Conservation (phyloP, 164 flowering plant genomes). For the Stephania japonica region DNA sequence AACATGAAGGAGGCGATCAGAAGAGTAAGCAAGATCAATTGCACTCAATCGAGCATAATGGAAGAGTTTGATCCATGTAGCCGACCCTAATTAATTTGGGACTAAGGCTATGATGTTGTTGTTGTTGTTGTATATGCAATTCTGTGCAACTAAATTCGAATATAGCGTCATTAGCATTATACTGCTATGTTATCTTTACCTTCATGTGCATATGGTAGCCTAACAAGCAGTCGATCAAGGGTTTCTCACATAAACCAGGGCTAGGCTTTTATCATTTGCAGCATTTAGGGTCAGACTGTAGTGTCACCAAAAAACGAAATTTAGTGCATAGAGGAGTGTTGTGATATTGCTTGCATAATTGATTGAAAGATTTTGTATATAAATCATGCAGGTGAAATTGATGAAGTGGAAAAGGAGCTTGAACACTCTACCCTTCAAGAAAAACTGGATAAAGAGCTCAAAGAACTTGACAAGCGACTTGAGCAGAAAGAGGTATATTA, state of each 20-base stretch:
- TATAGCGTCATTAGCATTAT: neutral
- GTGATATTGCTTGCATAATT: neutral
- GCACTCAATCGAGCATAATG: too few relatives aligned
- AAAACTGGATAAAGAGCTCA: constrained; percentile 71
- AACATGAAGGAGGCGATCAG: neutral
- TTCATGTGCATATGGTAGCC: neutral
- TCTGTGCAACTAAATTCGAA: neutral
- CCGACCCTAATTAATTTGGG: too few relatives aligned
- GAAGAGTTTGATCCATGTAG: too few relatives aligned
- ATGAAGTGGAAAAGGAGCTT: constrained; percentile 65
- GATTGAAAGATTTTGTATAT: neutral
- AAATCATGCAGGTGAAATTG: constrained; percentile 47
- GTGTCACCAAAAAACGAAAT: neutral
- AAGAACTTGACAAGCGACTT: constrained; percentile 76
- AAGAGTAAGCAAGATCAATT: neutral
- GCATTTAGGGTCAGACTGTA: too few relatives aligned
- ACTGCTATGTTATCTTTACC: neutral
- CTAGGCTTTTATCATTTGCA: too few relatives aligned
- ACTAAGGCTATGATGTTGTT: too few relatives aligned
- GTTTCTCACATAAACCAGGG: neutral
- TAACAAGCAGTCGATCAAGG: neutral
- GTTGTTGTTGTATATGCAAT: too few relatives aligned
- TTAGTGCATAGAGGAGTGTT: neutral
- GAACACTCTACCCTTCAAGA: constrained; percentile 88
- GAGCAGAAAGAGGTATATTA: constrained; percentile 86